phyloP scores from a whole-genome alignment of 768 basidiomycete species.

The Rhizopogon salebrosus region DNA sequence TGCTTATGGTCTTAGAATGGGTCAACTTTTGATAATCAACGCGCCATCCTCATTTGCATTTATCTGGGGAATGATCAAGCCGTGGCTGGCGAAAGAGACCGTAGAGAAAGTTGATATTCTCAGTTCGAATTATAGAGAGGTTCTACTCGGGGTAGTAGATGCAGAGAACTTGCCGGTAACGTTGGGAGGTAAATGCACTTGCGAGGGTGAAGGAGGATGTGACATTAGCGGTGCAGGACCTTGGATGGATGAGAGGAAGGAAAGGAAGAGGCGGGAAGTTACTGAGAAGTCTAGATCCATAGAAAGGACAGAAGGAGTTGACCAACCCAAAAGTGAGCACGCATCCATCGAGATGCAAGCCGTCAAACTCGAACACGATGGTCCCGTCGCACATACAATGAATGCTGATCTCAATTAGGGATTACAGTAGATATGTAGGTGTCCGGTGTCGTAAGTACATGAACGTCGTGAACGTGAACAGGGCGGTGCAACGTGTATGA shows the following conservation, averaged over 20 bases:
- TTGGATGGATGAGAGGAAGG: slow-evolving; percentile 56
- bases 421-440: neutral
- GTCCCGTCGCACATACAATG: neutral
- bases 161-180: slow-evolving; percentile 55
- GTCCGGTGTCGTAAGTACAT: neutral
- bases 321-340: neutral
- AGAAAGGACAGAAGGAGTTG: neutral
- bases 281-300: neutral
- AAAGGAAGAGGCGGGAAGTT: slow-evolving; percentile 13
- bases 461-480: neutral
- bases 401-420: neutral
- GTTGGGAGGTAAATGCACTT: slow-evolving; percentile 66
- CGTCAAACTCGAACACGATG: neutral
- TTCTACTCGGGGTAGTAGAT: slow-evolving; percentile 55
- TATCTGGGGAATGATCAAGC: slow-evolving; percentile 66
- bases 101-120: slow-evolving; percentile 62
- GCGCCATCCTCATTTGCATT: slow-evolving; percentile 68
- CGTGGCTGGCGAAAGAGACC: slow-evolving; percentile 73
- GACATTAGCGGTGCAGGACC: slow-evolving; percentile 61
- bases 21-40: slow-evolving; percentile 65
- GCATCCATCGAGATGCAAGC: neutral
- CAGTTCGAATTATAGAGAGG: slow-evolving; percentile 52
- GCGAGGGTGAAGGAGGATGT: slow-evolving; percentile 52
- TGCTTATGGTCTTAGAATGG: slow-evolving; percentile 46
- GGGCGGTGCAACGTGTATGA: no score